Evolutionary conservation across 345 rosid species (phyloP).

Genomic region (Xanthoceras sorbifolium): DNA sequence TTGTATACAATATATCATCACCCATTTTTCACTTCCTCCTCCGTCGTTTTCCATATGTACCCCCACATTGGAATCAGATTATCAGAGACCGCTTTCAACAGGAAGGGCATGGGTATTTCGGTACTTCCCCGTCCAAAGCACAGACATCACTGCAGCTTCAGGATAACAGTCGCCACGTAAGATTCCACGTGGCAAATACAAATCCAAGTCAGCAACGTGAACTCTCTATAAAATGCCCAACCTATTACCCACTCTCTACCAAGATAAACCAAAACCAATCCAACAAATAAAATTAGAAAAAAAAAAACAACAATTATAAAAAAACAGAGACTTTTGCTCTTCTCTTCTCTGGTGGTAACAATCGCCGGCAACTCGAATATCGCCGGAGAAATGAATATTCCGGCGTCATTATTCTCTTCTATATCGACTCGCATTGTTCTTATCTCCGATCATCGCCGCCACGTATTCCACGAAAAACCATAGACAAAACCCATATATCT

Average conservation of each 20-base stretch:
- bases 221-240: slow-evolving; percentile 38
- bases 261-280: slow-evolving; percentile 25
- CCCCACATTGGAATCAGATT: not conserved
- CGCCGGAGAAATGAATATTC: slow-evolving; percentile 61
- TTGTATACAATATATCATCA: not conserved
- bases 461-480: slow-evolving; percentile 65
- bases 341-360: not conserved
- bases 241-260: slow-evolving; percentile 19
- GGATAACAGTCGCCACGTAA: slow-evolving; percentile 13
- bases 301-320: too few species aligned
- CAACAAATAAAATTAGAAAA: slow-evolving; percentile 23
- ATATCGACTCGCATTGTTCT: slow-evolving; percentile 41
- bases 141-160: not conserved
- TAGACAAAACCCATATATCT: slow-evolving; percentile 22
- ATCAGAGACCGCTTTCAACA: not conserved
- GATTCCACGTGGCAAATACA: slow-evolving; percentile 8
- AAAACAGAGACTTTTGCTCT: not conserved
- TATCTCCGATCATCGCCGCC: slow-evolving; percentile 65
- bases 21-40: not conserved
- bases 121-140: not conserved
- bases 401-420: slow-evolving; percentile 26
- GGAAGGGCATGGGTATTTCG: not conserved
- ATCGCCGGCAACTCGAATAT: slow-evolving; percentile 34
- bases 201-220: slow-evolving; percentile 42
- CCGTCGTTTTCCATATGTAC: slow-evolving; percentile 6